A percentile compares a stretch with the other conserved stretches of the same genome.
Evolutionary conservation across 2,329 filamentous ascomycete genomes (phyloP).

Genomic region (Periconia sp.): DNA sequence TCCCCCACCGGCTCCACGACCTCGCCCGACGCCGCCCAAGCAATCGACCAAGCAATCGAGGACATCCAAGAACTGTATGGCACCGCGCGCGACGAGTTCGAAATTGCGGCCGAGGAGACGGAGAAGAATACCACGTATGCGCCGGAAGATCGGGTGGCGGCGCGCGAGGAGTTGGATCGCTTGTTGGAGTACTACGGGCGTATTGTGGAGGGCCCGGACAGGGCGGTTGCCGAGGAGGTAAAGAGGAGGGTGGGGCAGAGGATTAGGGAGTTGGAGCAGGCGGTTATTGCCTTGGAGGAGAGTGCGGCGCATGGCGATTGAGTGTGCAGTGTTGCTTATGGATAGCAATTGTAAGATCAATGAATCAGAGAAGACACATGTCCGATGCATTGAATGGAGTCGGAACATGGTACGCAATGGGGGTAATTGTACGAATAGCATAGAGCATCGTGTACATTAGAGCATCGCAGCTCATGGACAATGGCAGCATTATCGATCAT

Average conservation of each 20-base stretch:
- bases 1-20: constrained; percentile 7
- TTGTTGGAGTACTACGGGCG: constrained; percentile 55
- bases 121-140: constrained; percentile 63
- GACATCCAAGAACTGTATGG: constrained; percentile 46
- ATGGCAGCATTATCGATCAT: too few relatives aligned
- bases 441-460: too few relatives aligned
- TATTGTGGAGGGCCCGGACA: constrained; percentile 48
- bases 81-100: constrained; percentile 52
- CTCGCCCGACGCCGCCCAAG: constrained; percentile 25
- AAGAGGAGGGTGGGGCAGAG: constrained; percentile 57
- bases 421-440: too few relatives aligned
- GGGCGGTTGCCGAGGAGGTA: constrained; percentile 56
- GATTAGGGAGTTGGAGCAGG: constrained; percentile 61
- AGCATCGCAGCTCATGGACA: too few relatives aligned
- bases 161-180: constrained; percentile 58
- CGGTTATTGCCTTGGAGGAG: constrained; percentile 59
- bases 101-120: constrained; percentile 59
- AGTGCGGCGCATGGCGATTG: constrained; percentile 56
- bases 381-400: too few relatives aligned
- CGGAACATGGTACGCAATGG: too few relatives aligned
- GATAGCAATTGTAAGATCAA: too few relatives aligned
- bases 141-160: constrained; percentile 59
- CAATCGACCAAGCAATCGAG: constrained; percentile 40
- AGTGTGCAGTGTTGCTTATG: too few relatives aligned
- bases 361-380: too few relatives aligned